These are phyloP conservation scores for Pezicula radicicola DNA, from an alignment of 2,329 filamentous ascomycete species.

Conservation along the genomic window DNA sequence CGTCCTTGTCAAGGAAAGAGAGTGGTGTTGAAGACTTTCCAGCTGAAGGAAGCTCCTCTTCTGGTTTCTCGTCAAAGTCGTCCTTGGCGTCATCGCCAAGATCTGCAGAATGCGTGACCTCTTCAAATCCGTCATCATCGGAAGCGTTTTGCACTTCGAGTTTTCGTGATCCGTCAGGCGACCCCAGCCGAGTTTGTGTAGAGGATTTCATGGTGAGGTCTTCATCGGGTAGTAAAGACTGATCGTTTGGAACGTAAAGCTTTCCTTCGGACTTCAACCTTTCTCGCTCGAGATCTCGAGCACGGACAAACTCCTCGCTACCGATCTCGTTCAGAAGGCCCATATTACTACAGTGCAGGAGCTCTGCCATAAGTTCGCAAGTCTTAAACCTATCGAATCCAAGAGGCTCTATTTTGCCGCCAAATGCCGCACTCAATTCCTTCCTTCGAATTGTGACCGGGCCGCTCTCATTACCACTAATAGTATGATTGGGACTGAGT, in stretches of 20 bases:
- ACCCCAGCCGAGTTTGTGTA: constrained; percentile 41
- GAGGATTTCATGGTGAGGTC: constrained; percentile 58
- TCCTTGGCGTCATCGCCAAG: constrained; percentile 71
- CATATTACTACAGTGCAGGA: constrained; percentile 99
- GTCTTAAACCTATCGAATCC: constrained; percentile 99
- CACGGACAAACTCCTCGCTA: constrained; percentile 80
- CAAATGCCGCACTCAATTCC: constrained; percentile 82
- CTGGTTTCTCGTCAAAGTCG: constrained; percentile 59
- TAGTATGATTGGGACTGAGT: constrained; percentile 63
- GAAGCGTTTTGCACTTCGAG: constrained; percentile 78
- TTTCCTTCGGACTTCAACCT: constrained; percentile 74
- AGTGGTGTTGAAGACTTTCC: constrained; percentile 28
- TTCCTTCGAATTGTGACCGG: constrained; percentile 64
- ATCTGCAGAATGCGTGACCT: constrained; percentile 70
- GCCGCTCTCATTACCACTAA: constrained; percentile 50
- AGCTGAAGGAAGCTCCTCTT: constrained; percentile 45
- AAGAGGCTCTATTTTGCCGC: constrained; percentile 84
- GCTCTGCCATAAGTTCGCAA: constrained; percentile 96
- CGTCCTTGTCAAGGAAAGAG: constrained; percentile 55
- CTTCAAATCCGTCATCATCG: constrained; percentile 91
- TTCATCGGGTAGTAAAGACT: constrained; percentile 53
- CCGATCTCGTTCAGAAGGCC: constrained; percentile 88
- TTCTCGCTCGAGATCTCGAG: constrained; percentile 78
- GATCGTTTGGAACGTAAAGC: constrained; percentile 44
- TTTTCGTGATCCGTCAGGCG: constrained; percentile 64